phyloP scores from a whole-genome alignment of 2,329 filamentous ascomycete species.

The Rutstroemia sydowiana region DNA sequence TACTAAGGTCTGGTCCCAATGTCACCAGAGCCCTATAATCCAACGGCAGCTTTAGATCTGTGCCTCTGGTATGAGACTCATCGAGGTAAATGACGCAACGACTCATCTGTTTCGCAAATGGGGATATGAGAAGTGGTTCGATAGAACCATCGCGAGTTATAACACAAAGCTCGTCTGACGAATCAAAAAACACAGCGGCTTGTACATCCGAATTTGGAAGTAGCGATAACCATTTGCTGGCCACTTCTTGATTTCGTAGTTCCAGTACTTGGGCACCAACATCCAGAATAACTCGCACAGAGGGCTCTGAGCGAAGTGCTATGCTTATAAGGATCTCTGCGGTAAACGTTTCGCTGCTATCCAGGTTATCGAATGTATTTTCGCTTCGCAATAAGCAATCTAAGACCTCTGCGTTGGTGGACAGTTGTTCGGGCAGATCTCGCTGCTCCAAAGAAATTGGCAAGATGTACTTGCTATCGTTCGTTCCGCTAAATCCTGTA shows the following conservation, averaged over 20 bases:
- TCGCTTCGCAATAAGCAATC: conserved; percentile 46
- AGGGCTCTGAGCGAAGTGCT: conserved; percentile 33
- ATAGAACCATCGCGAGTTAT: conserved; percentile 39
- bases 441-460: conserved; percentile 49
- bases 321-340: conserved; percentile 38
- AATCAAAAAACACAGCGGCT: conserved; percentile 50
- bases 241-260: conserved; percentile 47
- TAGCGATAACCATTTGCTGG: conserved; percentile 42
- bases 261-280: conserved; percentile 65
- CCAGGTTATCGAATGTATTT: conserved; percentile 36
- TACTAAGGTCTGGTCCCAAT: conserved; percentile 55
- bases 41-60: conserved; percentile 54
- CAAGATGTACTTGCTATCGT: conserved; percentile 52
- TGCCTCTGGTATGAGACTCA: conserved; percentile 63
- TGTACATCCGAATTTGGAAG: conserved; percentile 25
- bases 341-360: conserved; percentile 21
- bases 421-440: conserved; percentile 42
- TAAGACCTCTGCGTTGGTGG: conserved; percentile 62
- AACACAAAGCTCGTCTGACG: conserved; percentile 46
- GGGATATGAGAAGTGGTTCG: conserved; percentile 48
- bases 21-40: conserved; percentile 60
- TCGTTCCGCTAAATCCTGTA: conserved; percentile 65
- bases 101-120: conserved; percentile 48
- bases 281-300: conserved; percentile 56
- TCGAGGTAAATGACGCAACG: conserved; percentile 61